Evolutionary conservation across 805 yeast genomes (phyloP), one percentile per base, ranked within the genome.

Genomic region (Lachancea sp.): DNA sequence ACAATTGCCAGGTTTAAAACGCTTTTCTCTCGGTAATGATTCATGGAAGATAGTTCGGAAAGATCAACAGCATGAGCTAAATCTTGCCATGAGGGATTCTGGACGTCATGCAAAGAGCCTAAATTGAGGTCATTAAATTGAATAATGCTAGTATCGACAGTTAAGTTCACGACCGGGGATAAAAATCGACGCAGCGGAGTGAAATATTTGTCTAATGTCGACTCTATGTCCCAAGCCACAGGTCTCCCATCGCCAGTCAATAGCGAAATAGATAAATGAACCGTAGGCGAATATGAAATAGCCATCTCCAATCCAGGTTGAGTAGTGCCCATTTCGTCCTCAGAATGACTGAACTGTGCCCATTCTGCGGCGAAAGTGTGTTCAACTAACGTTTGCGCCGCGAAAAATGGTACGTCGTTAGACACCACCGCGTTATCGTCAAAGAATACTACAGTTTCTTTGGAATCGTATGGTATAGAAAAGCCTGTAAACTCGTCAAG

Each of bases 1-100:
- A 49, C 52, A 77, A 67, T 17, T 77, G 86, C 43, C 52, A 90
- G 78, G 60, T 88, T 85, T 45, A 85, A 58, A 2, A 79, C 71
- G 0, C 76, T 71, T 28, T 92, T 88, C 45, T 78, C 74, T 1
- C 77, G 64, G 50, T 74, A 77, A 49, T 72, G 71, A 40, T 68
- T 67, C 33, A 72, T 66, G 2, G 77, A 60, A 47, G 82, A 69
- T 22, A 62, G 83, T 49, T 84, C 95, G 2, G 92, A 88, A 49
- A 77, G 78, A 61, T 90, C 92, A 45, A 89, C 74, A 48, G 85
- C 77, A 11, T 89, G 82, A 2, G 94, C 72, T 25, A 89, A 67
- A 41, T 83, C 83, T 7, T 67, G 56, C 40, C 69, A 63, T 18
- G 68, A 66, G 13, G 82, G 64, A 2, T 68, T 43, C 11, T 48